phyloP scores from a whole-genome alignment of 441 rosid species.

The Erodium moschatum region DNA sequence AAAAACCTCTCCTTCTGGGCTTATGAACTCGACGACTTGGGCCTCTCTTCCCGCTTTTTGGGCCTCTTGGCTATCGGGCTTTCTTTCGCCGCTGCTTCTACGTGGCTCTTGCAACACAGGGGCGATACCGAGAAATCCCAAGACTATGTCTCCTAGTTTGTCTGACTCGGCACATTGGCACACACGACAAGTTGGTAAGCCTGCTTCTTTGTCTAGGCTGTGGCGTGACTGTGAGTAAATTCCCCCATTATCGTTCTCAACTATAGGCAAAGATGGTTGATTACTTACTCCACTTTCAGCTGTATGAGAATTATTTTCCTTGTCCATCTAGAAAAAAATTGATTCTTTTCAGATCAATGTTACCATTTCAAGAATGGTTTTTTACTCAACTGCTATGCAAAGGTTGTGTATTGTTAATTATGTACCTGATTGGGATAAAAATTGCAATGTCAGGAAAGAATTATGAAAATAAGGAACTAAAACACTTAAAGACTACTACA shows the following conservation, averaged over 20 bases:
- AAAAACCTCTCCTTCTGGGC: constrained; percentile 83
- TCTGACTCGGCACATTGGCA: constrained; percentile 92
- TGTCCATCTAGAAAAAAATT: constrained; percentile 35
- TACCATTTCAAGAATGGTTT: constrained; percentile 14
- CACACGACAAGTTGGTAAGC: constrained; percentile 71
- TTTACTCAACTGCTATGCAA: neutral
- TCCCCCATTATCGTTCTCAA: constrained; percentile 36
- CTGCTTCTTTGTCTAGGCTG: constrained; percentile 66
- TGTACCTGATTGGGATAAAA: neutral
- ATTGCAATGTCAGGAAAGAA: neutral
- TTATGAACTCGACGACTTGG: constrained; percentile 54
- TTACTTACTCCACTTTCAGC: constrained; percentile 31
- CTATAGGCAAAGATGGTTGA: constrained; percentile 28
- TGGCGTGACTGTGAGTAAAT: constrained; percentile 27
- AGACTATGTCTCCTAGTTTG: constrained; percentile 69
- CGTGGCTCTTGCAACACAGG: constrained; percentile 38
- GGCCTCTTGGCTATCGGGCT: constrained; percentile 23
- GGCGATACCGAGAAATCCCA: constrained; percentile 60
- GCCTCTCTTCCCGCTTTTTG: constrained; percentile 29
- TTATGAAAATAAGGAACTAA: neutral
- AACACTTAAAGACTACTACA: neutral
- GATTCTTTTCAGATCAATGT: constrained; percentile 13
- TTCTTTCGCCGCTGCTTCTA: constrained; percentile 27
- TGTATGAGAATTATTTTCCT: constrained; percentile 41
- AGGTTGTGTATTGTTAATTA: neutral